Base-by-base conservation (phyloP, 108 stramenopile species). In the Pseudonitzschia multiseries region DNA sequence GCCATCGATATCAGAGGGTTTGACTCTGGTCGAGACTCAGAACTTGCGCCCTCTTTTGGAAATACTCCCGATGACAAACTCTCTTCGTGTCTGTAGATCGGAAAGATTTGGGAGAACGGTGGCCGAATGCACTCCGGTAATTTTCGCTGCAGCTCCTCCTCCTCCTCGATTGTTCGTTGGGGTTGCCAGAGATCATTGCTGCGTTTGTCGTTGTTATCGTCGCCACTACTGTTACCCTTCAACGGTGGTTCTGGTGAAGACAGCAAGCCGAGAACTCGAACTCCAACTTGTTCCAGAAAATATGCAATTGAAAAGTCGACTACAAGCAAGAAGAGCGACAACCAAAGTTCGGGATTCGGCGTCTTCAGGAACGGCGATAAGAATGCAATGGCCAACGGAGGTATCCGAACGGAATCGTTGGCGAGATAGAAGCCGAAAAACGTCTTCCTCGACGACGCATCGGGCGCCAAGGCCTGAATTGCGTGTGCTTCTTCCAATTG, bases 401-500 rank as follows among this genome's bases (percentile, higher is more conserved):
- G 70, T 22, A 80, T 44, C 50, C 69, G 75, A 27, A 76, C 60
- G 20, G 63, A 40, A 53, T 56, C 69, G 46, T 61, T 50, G 1
- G 71, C 74, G 12, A 10, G 12, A 36, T 80, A 80, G 36, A 64
- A 61, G 71, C 64, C 46, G 44, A 29, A 27, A 51, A 72, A 72
- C 12, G 54, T 59, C 14, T 41, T 65, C 24, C 3, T 28, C 40
- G 22, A 18, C 31, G 36, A 62, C 31, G 13, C 68, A 46, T 51
- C 68, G 8, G 50, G 21, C 6, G 42, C 26, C 43, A 75, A 51
- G 12, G 62, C 2, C 50, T 61, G 79, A 10, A 80, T 75, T 15
- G 75, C 69, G 15, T 36, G 64, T 10, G 75, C 79, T 40, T 80
- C 79, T 53, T 63, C 52, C 4, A 80, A 51, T 53, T 76, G 75